Base-by-base conservation (phyloP, 148 eudicot species). In the Polygonum maritimum region DNA sequence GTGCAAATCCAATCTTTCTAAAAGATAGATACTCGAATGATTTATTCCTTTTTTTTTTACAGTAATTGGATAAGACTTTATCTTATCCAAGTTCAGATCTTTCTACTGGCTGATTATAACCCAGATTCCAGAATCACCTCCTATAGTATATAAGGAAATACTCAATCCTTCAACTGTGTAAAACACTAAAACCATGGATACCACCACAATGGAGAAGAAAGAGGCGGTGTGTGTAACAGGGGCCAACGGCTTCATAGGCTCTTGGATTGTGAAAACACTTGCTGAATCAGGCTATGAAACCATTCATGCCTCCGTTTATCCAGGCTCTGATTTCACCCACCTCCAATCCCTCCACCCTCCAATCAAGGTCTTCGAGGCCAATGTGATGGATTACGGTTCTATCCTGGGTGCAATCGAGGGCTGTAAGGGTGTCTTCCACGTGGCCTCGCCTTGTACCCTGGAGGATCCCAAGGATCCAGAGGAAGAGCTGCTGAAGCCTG, bases 211-310 rank as follows among this genome's bases (percentile, higher is more conserved):
- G 52, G 12, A 48, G 52, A 45, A 75, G 45, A 60, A 55, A 16
- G 76, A 75, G 11, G 65, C 87, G 5, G 89, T 93, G 1, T 89
- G 94, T 81, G 89, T 93, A 36, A 94, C 98, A 15, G 98, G 98
- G 21, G 97, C 95, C 71, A 90, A 91, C 79, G 98, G 98, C 2
- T 94, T 91, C 91, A 94, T 94, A 22, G 97, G 97, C 14, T 80
- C 97, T n/a, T 85, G 86, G 87, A 69, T 93, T 4, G 83, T 91
- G 18, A 77, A 76, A 39, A 88, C 91, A 80, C 90, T 91, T 2
- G 77, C 89, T 1, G 65, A 86, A 35, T 81, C 80, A 73, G 81
- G 81, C 69, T 93, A 91, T 85, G 75, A 88, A 80, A 75, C 87
- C 79, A 80, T 93, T 78, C 88, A 91, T 81, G 91, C 88, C 83